Evolutionary conservation across 805 yeast genomes (phyloP).

Genomic region (Candida silvatica): DNA sequence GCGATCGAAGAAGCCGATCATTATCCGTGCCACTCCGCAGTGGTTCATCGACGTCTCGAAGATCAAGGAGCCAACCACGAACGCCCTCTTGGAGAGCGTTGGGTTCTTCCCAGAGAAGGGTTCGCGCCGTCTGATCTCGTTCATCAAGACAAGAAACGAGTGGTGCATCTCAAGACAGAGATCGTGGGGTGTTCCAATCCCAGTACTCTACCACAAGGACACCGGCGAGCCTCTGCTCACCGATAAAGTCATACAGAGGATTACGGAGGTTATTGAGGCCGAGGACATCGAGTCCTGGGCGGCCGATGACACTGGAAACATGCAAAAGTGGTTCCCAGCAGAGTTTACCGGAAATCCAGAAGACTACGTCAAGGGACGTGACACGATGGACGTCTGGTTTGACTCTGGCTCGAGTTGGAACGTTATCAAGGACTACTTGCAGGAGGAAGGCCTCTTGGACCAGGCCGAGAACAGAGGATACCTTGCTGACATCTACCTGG

Average conservation of each 20-base stretch:
- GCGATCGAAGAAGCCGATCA: conserved; percentile 94
- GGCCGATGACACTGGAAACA: conserved; percentile 20
- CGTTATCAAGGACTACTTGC: conserved; percentile 35
- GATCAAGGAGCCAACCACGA: conserved; percentile 55
- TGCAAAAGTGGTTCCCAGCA: conserved; percentile 69
- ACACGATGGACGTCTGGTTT: conserved; percentile 99
- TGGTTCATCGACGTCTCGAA: conserved; percentile 87
- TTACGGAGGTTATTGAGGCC: conserved; percentile 45
- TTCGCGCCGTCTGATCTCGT: conserved; percentile 57
- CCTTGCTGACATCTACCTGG: conserved; percentile 80
- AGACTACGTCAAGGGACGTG: conserved; percentile 57
- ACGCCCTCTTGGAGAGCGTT: conserved; percentile 48
- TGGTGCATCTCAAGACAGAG: conserved; percentile 99
- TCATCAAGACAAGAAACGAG: conserved; percentile 71
- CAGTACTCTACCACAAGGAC: conserved; percentile 58
- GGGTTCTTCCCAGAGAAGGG: conserved; percentile 72
- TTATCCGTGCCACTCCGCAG: conserved; percentile 91
- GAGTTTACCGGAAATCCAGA: conserved; percentile 31
- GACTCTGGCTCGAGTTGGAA: conserved; percentile 96
- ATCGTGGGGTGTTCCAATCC: conserved; percentile 97
- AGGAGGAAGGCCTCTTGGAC: conserved; percentile 23
- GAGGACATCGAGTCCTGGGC: conserved; percentile 73
- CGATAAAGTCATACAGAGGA: conserved; percentile 43
- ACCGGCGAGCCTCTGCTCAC: conserved; percentile 61
- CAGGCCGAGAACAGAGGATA: conserved; percentile 28